Base-by-base conservation (phyloP, 1,139 yeast genomes). In the Candida pseudocylindracea region DNA sequence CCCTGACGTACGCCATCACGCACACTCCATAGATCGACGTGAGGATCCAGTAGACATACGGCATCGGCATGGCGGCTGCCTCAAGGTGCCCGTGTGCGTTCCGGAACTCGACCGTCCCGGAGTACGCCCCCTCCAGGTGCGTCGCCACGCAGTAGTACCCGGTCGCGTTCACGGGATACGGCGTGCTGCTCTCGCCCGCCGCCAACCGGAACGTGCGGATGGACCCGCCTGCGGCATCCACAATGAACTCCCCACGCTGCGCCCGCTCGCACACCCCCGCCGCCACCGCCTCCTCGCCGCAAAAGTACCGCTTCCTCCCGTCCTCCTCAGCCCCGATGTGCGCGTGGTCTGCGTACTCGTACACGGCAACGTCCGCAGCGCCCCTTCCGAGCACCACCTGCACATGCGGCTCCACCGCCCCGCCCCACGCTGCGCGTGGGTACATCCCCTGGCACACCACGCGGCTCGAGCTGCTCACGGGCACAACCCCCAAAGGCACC, bases 71-170 rank as follows among this genome's bases (percentile, higher is more conserved):
- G 49, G 88, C 93, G 33, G 88, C 62, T 5, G 93, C 98, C 29
- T 92, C 68, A 38, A 88, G 59, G 39, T 79, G 68, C 35, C 98
- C 98, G 53, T 66, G 88, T 2, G 96, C 80, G 53, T 83, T 85
- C 55, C 81, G 91, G 54, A 80, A 88, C 44, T 72, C 72, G 30
- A 75, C 73, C 20, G 55, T 54, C 10, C 88, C 80, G 33, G 60
- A 51, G 50, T 74, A 88, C 31, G 62, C 55, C 27, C 58, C 46
- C 28, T 49, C 49, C 30, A 12, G 28, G 41, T 58, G 68, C 0
- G 92, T 75, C 2, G 83, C 71, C 26, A 88, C 74, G 57, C 99
- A 88, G 55, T 85, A 88, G 51, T 78, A 88, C 2, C 96, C 96
- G 1, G 96, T 80, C 35, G 61, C 59, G 38, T 63, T 57, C 30